Evolutionary conservation across 306 rosid species (phyloP), one percentile per base, ranked within the genome.

Genomic region (Corylus avellana): DNA sequence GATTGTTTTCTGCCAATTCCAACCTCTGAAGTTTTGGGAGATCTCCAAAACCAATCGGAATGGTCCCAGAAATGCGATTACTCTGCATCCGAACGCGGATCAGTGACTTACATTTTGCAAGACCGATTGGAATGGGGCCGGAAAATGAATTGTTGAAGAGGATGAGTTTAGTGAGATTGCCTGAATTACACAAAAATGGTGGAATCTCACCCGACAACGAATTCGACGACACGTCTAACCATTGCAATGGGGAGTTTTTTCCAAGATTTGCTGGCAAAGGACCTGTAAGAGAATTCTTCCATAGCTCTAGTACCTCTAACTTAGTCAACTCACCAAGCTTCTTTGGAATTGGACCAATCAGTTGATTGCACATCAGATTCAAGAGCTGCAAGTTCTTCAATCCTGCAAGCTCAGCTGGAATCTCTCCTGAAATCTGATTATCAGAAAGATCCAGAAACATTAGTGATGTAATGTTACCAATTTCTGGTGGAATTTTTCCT

Each of bases 221-320:
- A 85, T 96, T 96, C 11, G 97, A 89, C 2, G 98, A 96, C 75
- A 91, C 94, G 39, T 93, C 98, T 29, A 96, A 74, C 99, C 98
- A 90, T 74, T 84, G 86, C 89, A 95, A 80, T 18, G 94, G 97
- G 20, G 98, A 96, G 77, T 83, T 83, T 81, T 75, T 82, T 42
- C 99, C 97, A 29, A 96, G 94, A 73, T 84, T 88, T 55, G 0
- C 37, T 4, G 97, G 98, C 79, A 96, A 87, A 74, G 90, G 83
- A 69, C 99, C 99, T 44, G 83, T 79, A 48, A 96, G 82, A 59
- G 87, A 87, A 75, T 89, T 96, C 78, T 85, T 89, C 97, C 93
- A 96, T 7, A 91, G 83, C 87, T 89, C 93, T 85, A 89, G 94
- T 32, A 86, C 87, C 81, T 82, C 82, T 67, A 91, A 83, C 73